Conservation (phyloP, 208 protist genomes). For the Herpetomonas samuelpessoai region DNA sequence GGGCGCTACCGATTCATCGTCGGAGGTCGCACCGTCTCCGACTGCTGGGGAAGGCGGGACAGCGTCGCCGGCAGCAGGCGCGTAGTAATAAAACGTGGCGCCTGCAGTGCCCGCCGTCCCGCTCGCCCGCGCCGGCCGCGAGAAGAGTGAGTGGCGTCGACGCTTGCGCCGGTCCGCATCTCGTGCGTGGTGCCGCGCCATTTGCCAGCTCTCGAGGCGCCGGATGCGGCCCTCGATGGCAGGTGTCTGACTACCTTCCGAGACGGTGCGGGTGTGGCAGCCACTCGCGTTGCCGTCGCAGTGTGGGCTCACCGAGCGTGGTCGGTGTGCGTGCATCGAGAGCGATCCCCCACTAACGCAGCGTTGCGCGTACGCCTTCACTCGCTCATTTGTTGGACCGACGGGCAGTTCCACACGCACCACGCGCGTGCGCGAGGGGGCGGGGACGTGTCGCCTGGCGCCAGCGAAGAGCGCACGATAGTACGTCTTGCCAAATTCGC, state of each 20-base stretch:
- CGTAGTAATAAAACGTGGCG: conserved; percentile 2
- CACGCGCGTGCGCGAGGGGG: background rate
- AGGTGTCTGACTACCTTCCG: background rate
- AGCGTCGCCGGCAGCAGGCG: background rate
- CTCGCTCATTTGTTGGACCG: background rate
- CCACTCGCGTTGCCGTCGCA: no score
- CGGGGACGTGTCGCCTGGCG: background rate
- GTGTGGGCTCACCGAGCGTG: no score
- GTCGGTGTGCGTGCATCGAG: no score
- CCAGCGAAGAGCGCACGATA: background rate
- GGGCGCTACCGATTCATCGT: no score
- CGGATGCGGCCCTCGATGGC: background rate
- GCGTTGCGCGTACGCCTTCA: background rate
- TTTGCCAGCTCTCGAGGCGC: conserved; percentile 2
- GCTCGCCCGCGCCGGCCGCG: background rate
- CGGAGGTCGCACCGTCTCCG: no score
- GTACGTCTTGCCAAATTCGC: background rate
- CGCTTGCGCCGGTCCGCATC: background rate
- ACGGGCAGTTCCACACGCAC: background rate
- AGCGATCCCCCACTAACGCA: background rate
- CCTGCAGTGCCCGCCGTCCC: background rate
- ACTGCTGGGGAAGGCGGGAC: no score
- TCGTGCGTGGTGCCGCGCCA: background rate
- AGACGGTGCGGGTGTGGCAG: no score
- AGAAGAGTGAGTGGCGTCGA: conserved; percentile 1